Base-by-base conservation (phyloP, 1,284 basidiomycete species). In the Ceratobasidium sp. region DNA sequence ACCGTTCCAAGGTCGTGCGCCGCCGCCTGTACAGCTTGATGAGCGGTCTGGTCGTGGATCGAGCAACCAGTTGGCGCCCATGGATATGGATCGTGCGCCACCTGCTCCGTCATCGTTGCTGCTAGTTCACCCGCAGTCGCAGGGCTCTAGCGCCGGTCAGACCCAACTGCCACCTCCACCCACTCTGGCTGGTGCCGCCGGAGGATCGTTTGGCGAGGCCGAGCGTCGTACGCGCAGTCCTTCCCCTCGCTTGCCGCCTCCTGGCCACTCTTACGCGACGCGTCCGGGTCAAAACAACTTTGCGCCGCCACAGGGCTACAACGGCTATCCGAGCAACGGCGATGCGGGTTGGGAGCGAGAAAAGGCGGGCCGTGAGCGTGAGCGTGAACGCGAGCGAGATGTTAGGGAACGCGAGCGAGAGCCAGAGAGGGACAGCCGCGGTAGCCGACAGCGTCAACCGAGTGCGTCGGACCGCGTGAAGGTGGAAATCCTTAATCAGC, bases 11-110 rank as follows among this genome's bases (percentile, higher is more conserved):
- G n/a, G n/a, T n/a, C 90, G 90, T 0, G 89, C 90, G 1, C 91
- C 91, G 1, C 91, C 91, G 13, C 91, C 92, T 16, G 88, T 93
- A 50, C 84, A 91, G 49, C 81, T 93, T 13, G 91, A 93, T 75
- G 91, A 93, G 83, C 82, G 13, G 84, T 89, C 23, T 89, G 90
- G 58, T 79, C 83, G 0, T 85, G 87, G 5, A 1, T 85, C 87
- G 4, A 90, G 92, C 75, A 88, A 91, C 0, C 90, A 88, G 1
- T 84, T 96, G 23, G 93, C 92, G 1, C 86, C 93, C 0, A 96
- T 96, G 90, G 93, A 95, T 18, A 86, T 92, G 5, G 92, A 95
- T 72, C 85, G 89, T n/a, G 85, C 85, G 13, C 61, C 73, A 23
- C 58, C 55, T 43, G 26, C 69, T 93, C 73, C 85, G 88, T 28